phyloP scores from a whole-genome alignment of 2,329 filamentous ascomycete species.

The Calonectria montana region DNA sequence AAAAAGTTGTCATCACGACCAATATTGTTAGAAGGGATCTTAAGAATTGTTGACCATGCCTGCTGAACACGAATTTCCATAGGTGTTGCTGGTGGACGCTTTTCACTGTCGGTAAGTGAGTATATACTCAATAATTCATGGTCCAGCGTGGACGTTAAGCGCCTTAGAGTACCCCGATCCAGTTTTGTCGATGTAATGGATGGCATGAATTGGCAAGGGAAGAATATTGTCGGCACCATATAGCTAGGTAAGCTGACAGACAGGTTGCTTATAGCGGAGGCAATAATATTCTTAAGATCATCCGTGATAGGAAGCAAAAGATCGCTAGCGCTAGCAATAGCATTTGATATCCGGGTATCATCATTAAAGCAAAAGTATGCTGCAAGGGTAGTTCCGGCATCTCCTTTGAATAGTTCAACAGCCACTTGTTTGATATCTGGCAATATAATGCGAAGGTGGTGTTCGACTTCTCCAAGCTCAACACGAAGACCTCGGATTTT shows the following conservation, averaged over 20 bases:
- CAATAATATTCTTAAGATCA: neutral
- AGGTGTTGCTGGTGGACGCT: neutral
- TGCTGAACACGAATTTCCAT: neutral
- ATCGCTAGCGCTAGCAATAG: neutral
- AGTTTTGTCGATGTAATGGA: neutral
- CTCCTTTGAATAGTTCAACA: neutral
- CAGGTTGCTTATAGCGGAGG: neutral
- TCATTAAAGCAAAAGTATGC: conserved; percentile 14
- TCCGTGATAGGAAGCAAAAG: neutral
- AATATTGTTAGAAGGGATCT: neutral
- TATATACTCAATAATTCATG: neutral
- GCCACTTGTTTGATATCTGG: neutral
- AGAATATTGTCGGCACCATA: neutral
- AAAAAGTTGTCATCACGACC: neutral
- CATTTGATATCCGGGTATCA: neutral
- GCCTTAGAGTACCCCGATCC: neutral
- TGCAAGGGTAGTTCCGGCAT: neutral
- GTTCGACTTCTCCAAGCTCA: neutral
- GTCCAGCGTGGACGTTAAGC: neutral
- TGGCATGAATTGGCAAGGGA: neutral
- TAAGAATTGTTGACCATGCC: neutral
- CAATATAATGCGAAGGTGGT: neutral
- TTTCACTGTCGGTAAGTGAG: neutral
- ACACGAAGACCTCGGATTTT: conserved; percentile 64
- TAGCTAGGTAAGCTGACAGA: neutral